Base-by-base conservation (phyloP, 345 rosid genomes). In the Cochlearia excelsa region DNA sequence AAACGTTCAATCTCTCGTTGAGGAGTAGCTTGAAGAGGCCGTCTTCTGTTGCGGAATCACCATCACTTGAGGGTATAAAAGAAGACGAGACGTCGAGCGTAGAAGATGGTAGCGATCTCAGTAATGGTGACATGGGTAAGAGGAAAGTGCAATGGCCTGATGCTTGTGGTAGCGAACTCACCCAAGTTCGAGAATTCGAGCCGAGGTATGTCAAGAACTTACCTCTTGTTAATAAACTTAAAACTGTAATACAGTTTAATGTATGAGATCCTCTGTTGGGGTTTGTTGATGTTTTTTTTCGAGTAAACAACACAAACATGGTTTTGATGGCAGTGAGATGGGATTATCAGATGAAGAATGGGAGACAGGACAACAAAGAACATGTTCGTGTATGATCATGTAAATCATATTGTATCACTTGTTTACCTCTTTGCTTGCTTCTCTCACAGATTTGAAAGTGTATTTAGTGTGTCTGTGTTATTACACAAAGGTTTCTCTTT, bases 101-200 rank as follows among this genome's bases (percentile, higher is more conserved):
- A 46, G 82, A 68, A 46, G 82, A 68, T 74, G 80, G 77, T 59
- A 74, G 52, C 4, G 65, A 75, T 63, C 59, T 67, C 30, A 60
- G 75, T 16, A 16, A 16, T 44, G 79, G 77, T 59, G 80, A 81
- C 48, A 70, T 66, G 48, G 88, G 73, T 54, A 75, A 74, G 68
- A 74, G 92, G 68, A 93, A 80, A 83, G 97, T 93, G 74, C 96
- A 85, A 76, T 93, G 99, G 99, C 82, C 85, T 4, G 97, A 93
- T 84, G 80, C 80, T 63, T 80, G 87, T 77, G 97, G 99, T 45
- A 84, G 77, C 56, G 97, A 87, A 70, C 95, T 93, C 66, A 83
- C 66, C 51, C 92, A 93, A 77, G 78, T 89, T 72, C 76, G 83
- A 75, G 99, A 89, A 77, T 93, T 89, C 78, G 97, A 89, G 67